These are phyloP conservation scores for Inga oerstediana DNA, from an alignment of 306 rosid species.

Conservation along the genomic window DNA sequence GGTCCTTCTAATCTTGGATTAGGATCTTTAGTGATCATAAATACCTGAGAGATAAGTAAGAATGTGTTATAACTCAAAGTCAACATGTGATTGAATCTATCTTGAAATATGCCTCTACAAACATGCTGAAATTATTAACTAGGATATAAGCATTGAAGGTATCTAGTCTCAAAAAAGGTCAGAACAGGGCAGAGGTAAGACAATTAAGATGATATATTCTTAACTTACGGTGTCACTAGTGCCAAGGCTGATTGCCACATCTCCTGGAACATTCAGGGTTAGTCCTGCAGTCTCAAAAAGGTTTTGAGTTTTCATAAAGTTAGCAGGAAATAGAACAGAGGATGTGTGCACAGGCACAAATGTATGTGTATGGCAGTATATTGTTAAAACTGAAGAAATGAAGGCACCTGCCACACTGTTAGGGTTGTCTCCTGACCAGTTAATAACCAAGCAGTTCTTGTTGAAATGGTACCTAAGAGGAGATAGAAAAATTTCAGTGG, in stretches of 20 bases:
- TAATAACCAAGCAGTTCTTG: constrained; percentile 77
- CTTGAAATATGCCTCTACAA: neutral
- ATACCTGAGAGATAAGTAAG: constrained; percentile 55
- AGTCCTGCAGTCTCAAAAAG: constrained; percentile 68
- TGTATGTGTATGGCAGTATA: neutral
- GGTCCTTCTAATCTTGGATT: constrained; percentile 92
- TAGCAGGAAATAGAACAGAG: constrained; percentile 9
- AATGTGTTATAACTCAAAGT: constrained; percentile 31
- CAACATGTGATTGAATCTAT: neutral
- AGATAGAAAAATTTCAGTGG: constrained; percentile 27
- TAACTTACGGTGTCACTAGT: constrained; percentile 94
- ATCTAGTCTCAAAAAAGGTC: too few relatives aligned
- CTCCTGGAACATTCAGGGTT: constrained; percentile 92
- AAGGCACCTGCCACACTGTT: constrained; percentile 91
- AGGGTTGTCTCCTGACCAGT: constrained; percentile 99
- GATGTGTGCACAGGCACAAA: neutral
- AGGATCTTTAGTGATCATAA: constrained; percentile 82
- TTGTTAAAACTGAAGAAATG: constrained; percentile 22
- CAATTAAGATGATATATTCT: constrained; percentile 9
- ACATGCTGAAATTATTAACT: neutral
- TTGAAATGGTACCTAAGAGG: constrained; percentile 64
- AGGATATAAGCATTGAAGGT: too few relatives aligned
- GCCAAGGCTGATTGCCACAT: constrained; percentile 94
- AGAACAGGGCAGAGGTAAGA: neutral
- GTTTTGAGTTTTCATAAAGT: neutral